These are phyloP conservation scores for Neofusicoccum sp. DNA, from an alignment of 2,329 filamentous ascomycete genomes.

Conservation along the genomic window DNA sequence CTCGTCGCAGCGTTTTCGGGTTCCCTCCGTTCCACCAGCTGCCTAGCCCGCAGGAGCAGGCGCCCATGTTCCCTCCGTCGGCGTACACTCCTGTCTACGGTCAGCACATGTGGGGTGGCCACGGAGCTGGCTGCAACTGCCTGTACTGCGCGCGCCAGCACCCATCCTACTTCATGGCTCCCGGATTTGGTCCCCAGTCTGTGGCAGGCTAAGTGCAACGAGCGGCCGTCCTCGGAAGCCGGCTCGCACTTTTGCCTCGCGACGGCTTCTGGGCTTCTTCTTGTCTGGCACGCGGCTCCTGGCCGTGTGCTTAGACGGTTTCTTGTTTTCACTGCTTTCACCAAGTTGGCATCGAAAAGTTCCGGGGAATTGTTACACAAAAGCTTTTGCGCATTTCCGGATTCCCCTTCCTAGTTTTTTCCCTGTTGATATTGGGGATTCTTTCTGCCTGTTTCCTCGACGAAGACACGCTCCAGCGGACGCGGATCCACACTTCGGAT, in stretches of 20 bases:
- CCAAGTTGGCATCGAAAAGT: constrained; percentile 20
- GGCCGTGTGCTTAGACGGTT: constrained; percentile 1
- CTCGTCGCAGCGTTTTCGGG: constrained; percentile 46
- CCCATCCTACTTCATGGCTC: constrained; percentile 42
- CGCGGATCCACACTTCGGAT: constrained; percentile 17
- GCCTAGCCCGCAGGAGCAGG: constrained; percentile 42
- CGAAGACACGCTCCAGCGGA: constrained; percentile 23
- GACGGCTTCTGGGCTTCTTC: neutral
- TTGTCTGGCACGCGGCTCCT: constrained; percentile 10
- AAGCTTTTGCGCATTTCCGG: constrained; percentile 20
- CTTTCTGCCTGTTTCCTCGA: constrained; percentile 15
- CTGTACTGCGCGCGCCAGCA: constrained; percentile 42
- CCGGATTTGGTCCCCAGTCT: constrained; percentile 42
- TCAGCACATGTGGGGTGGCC: constrained; percentile 40
- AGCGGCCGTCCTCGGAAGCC: no score
- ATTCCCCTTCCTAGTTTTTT: constrained; percentile 14
- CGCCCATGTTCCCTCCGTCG: constrained; percentile 37
- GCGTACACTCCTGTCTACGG: constrained; percentile 40
- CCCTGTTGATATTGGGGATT: constrained; percentile 18
- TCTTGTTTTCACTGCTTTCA: constrained; percentile 15
- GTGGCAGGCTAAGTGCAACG: constrained; percentile 33
- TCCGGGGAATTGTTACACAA: constrained; percentile 19
- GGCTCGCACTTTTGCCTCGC: neutral
- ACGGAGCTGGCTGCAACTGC: constrained; percentile 41
- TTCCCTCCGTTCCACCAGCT: constrained; percentile 34